These are phyloP conservation scores for Leccinum fuscescens DNA, from an alignment of 1,284 basidiomycete genomes.

Conservation along the genomic window DNA sequence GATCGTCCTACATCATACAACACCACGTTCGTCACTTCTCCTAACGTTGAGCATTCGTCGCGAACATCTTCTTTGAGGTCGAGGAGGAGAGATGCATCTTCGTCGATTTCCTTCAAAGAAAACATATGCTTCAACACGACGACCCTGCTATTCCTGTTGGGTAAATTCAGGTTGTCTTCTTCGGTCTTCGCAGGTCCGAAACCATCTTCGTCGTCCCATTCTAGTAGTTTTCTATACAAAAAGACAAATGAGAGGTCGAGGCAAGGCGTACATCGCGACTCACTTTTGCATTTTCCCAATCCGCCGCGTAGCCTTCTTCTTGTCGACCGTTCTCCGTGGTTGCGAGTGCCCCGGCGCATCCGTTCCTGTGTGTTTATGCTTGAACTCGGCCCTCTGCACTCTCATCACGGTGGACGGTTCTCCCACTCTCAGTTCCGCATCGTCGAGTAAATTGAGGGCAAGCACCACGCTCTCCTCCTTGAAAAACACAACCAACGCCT, in stretches of 20 bases:
- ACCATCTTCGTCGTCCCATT: slow-evolving; percentile 86
- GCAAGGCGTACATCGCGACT: slow-evolving; percentile 25
- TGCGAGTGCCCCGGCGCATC: slow-evolving; percentile 36
- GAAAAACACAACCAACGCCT: slow-evolving; percentile 95
- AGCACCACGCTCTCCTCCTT: slow-evolving; percentile 93
- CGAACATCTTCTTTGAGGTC: slow-evolving; percentile 96
- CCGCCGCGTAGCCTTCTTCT: slow-evolving; percentile 75
- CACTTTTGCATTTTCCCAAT: slow-evolving; percentile 91
- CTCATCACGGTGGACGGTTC: slow-evolving; percentile 73
- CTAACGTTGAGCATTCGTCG: slow-evolving; percentile 87
- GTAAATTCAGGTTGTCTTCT: slow-evolving; percentile 45
- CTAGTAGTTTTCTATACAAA: slow-evolving; percentile 65
- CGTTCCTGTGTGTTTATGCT: slow-evolving; percentile 50
- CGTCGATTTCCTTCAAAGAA: slow-evolving; percentile 80
- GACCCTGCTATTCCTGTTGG: slow-evolving; percentile 67
- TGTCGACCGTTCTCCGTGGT: slow-evolving; percentile 72
- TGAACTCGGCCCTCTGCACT: slow-evolving; percentile 85
- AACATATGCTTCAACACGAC: slow-evolving; percentile 98
- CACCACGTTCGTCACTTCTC: slow-evolving; percentile 96
- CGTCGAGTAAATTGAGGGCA: slow-evolving; percentile 86
- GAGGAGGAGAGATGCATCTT: slow-evolving; percentile 84
- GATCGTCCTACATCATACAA: slow-evolving; percentile 82
- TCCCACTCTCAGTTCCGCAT: slow-evolving; percentile 88
- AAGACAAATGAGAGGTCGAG: neutral
- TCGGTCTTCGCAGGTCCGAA: slow-evolving; percentile 68